Evolutionary conservation across 2,329 filamentous ascomycete species (phyloP).

Genomic region (Niveomyces coronatus): DNA sequence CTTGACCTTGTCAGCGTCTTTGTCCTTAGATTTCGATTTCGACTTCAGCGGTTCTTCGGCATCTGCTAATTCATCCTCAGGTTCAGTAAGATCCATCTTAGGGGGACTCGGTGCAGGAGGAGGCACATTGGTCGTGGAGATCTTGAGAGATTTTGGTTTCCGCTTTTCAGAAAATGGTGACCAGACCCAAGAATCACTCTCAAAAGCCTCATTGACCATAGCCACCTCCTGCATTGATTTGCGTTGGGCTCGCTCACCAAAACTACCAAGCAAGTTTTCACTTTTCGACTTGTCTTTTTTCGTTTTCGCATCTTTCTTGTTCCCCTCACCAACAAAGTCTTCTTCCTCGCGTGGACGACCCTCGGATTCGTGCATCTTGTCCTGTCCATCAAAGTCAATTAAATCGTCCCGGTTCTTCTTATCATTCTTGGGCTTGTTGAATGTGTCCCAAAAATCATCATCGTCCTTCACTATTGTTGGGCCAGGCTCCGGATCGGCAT

Average conservation of each 20-base stretch:
- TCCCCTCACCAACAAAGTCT: slow-evolving; percentile 41
- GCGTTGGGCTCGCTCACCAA: slow-evolving; percentile 36
- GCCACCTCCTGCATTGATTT: slow-evolving; percentile 35
- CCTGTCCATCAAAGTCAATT: slow-evolving; percentile 25
- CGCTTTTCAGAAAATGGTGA: slow-evolving; percentile 29
- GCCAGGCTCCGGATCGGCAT: slow-evolving; percentile 12
- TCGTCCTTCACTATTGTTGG: slow-evolving; percentile 13
- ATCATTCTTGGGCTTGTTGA: slow-evolving; percentile 29
- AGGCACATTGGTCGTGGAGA: slow-evolving; percentile 30
- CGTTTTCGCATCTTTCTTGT: slow-evolving; percentile 27
- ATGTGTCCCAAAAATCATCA: slow-evolving; percentile 15
- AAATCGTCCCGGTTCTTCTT: slow-evolving; percentile 29
- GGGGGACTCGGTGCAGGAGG: slow-evolving; percentile 38
- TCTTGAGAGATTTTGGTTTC: slow-evolving; percentile 31
- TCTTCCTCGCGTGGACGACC: slow-evolving; percentile 29
- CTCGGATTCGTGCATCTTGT: slow-evolving; percentile 13
- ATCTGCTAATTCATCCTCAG: slow-evolving; percentile 23
- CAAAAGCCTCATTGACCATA: slow-evolving; percentile 27
- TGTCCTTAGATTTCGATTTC: slow-evolving; percentile 33
- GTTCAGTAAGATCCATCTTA: slow-evolving; percentile 34
- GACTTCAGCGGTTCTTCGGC: slow-evolving; percentile 21
- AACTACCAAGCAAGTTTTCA: slow-evolving; percentile 35
- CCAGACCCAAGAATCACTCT: slow-evolving; percentile 35
- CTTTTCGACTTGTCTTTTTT: slow-evolving; percentile 44
- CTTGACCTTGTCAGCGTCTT: slow-evolving; percentile 32